Percentiles rank a stretch among this genome's conserved stretches.
Evolutionary conservation across 176 grass and related monocot species (phyloP).

Genomic region (Avena eriantha): DNA sequence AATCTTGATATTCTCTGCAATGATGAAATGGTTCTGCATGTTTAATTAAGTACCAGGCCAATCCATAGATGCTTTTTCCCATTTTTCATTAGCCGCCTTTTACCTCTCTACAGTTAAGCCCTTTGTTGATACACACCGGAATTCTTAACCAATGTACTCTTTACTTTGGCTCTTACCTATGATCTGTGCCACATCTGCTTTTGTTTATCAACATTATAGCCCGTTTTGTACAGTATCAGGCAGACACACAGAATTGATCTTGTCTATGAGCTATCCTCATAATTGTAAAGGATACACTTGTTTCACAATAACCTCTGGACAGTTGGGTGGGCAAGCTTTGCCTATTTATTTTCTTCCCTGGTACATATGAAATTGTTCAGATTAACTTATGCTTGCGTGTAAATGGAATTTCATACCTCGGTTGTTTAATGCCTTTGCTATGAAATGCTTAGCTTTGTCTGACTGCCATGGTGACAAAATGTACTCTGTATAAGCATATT

Average conservation of each 20-base stretch:
- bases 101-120: neutral
- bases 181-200: neutral
- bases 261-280: neutral
- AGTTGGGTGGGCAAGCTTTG: neutral
- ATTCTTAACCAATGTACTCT: neutral
- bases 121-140: neutral
- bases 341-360: neutral
- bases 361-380: neutral
- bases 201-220: neutral
- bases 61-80: neutral
- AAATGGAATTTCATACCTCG: too few relatives aligned
- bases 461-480: slow-evolving; percentile 30
- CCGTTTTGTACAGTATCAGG: neutral
- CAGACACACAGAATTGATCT: neutral
- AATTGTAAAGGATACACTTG: too few relatives aligned
- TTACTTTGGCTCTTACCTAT: neutral
- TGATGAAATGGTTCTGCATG: neutral
- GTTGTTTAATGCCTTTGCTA: neutral
- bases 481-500: neutral
- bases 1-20: neutral
- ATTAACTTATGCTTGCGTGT: neutral
- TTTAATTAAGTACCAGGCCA: neutral
- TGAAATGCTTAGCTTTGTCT: neutral
- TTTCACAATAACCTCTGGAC: too few relatives aligned
- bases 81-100: neutral